Percentiles rank a stretch among this genome's conserved stretches.
Evolutionary conservation across 495 filamentous ascomycete species (phyloP).

Genomic region (Jackrogersella multiformis): DNA sequence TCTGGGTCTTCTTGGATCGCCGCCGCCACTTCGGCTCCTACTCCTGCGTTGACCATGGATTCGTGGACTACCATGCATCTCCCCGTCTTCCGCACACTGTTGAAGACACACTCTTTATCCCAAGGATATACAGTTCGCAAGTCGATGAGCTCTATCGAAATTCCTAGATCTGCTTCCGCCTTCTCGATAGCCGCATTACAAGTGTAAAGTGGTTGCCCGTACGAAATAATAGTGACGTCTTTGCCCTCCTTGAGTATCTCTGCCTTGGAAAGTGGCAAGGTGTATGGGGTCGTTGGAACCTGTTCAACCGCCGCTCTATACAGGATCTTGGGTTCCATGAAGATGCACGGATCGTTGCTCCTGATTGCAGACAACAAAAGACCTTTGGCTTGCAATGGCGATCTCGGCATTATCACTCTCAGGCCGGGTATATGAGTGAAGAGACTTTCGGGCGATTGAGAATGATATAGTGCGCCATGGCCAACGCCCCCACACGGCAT

Average conservation of each 20-base stretch:
- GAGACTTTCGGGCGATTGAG: constrained; percentile 90
- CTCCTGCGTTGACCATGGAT: constrained; percentile 92
- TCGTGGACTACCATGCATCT: constrained; percentile 94
- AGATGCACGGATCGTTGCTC: constrained; percentile 88
- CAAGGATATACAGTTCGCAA: constrained; percentile 93
- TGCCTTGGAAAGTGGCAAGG: constrained; percentile 85
- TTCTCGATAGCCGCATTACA: constrained; percentile 82
- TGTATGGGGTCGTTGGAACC: constrained; percentile 84
- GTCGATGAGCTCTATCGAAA: constrained; percentile 89
- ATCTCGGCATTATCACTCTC: constrained; percentile 88
- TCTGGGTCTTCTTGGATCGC: constrained; percentile 84
- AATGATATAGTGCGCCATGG: constrained; percentile 96
- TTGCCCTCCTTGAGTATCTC: constrained; percentile 86
- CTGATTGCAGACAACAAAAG: constrained; percentile 83
- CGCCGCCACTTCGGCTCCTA: constrained; percentile 92
- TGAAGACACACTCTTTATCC: constrained; percentile 84
- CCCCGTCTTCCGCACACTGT: constrained; percentile 90
- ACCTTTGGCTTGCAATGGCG: constrained; percentile 91
- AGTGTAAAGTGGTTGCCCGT: constrained; percentile 91
- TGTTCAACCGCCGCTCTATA: constrained; percentile 96
- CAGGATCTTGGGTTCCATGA: constrained; percentile 96
- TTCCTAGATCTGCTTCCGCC: constrained; percentile 81
- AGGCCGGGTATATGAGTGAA: constrained; percentile 94
- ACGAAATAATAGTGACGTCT: constrained; percentile 88
- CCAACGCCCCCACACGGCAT: constrained; percentile 97